phyloP scores from a whole-genome alignment of 2,329 filamentous ascomycete genomes.

The Sporothrix pallida region DNA sequence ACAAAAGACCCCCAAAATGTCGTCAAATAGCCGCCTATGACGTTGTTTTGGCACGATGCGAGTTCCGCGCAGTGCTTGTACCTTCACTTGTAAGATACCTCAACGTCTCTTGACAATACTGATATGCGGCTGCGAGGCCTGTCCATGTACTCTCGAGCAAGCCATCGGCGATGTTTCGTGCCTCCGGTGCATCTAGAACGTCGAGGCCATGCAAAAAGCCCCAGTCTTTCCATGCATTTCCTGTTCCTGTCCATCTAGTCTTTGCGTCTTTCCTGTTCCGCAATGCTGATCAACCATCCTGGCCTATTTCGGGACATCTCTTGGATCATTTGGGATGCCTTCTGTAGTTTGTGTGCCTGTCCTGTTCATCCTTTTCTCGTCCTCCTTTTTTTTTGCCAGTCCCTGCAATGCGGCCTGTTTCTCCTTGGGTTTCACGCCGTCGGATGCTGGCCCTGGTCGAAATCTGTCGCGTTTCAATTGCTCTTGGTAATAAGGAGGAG shows the following conservation, averaged over 20 bases:
- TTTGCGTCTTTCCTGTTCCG: not conserved
- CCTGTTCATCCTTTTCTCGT: not conserved
- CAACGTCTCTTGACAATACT: no score
- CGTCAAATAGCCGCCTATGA: constrained; percentile 8
- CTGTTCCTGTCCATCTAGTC: not conserved
- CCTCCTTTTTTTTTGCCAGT: no score
- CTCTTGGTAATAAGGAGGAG: not conserved
- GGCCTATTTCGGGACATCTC: constrained; percentile 20
- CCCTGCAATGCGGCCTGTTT: not conserved
- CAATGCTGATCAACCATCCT: not conserved
- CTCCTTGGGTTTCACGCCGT: constrained; percentile 24
- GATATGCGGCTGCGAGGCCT: no score
- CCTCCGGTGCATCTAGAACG: constrained; percentile 25
- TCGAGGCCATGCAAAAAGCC: not conserved
- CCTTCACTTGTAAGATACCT: no score
- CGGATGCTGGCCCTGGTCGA: constrained; percentile 1
- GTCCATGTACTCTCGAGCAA: not conserved
- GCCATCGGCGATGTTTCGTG: not conserved
- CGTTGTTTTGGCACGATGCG: constrained; percentile 17
- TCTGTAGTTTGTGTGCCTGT: not conserved
- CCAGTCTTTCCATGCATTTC: not conserved
- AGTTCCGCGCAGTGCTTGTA: not conserved
- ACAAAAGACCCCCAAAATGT: constrained; percentile 1
- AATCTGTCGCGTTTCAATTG: constrained; percentile 25
- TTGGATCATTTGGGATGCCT: not conserved